Percentiles rank a stretch among this genome's conserved stretches.
These are phyloP conservation scores for Suillus variegatus DNA, from an alignment of 768 basidiomycete species.

Conservation along the genomic window DNA sequence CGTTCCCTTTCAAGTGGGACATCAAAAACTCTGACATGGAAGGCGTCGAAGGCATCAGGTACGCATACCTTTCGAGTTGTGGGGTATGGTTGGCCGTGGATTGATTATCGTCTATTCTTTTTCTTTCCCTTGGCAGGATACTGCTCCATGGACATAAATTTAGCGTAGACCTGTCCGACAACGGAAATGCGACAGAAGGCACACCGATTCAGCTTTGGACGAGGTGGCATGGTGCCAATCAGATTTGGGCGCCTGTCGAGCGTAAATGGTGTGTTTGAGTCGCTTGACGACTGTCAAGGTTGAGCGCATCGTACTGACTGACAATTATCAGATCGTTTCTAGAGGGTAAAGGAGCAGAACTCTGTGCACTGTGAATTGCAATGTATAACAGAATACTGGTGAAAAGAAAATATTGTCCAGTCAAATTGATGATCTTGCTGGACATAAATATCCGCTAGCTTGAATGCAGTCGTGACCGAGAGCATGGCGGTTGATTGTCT, in stretches of 20 bases:
- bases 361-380: not conserved
- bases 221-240: slow-evolving; percentile 50
- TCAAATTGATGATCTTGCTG: too few relatives aligned
- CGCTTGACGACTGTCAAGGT: too few relatives aligned
- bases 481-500: too few relatives aligned
- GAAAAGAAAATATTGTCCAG: not conserved
- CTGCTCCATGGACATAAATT: slow-evolving; percentile 43
- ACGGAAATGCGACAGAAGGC: slow-evolving; percentile 47
- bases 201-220: slow-evolving; percentile 50
- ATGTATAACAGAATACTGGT: not conserved
- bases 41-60: slow-evolving; percentile 26
- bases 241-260: slow-evolving; percentile 48
- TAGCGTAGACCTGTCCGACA: slow-evolving; percentile 48
- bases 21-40: slow-evolving; percentile 45
- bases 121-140: slow-evolving; percentile 34
- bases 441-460: slow-evolving; percentile 1
- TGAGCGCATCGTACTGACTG: not conserved
- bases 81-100: too few relatives aligned
- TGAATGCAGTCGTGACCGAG: too few relatives aligned
- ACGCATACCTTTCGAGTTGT: too few relatives aligned
- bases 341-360: not conserved
- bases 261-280: not conserved
- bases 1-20: slow-evolving; percentile 46
- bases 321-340: not conserved
- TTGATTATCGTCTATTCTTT: too few relatives aligned